Evolutionary conservation across 192 early-diverging fungal species (phyloP).

Genomic region (Mortierella claussenii): DNA sequence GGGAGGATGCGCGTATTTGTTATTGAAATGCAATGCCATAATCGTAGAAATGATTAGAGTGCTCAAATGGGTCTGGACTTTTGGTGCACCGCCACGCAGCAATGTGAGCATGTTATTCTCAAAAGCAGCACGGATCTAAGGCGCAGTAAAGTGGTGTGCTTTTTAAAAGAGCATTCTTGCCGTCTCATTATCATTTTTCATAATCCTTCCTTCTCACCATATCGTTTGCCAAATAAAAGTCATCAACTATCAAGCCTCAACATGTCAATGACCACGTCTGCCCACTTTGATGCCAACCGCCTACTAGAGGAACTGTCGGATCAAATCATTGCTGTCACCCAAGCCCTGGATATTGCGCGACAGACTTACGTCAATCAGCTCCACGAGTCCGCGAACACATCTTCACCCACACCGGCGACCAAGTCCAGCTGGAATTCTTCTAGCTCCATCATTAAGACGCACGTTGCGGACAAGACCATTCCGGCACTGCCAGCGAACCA

Average conservation of each 20-base stretch:
- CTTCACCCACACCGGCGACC: not conserved
- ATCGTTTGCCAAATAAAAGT: too few species aligned
- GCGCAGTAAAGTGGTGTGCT: too few species aligned
- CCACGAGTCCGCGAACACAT: not conserved
- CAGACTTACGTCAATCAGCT: not conserved
- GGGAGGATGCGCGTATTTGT: too few species aligned
- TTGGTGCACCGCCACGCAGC: too few species aligned
- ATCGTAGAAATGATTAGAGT: too few species aligned
- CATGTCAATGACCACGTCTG: constrained; percentile 2
- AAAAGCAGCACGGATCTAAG: too few species aligned
- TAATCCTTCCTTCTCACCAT: not conserved
- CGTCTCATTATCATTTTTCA: not conserved
- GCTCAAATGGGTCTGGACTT: too few species aligned
- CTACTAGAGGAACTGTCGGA: constrained; percentile 1
- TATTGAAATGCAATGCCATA: too few species aligned
- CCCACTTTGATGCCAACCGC: not conserved
- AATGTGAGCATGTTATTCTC: too few species aligned
- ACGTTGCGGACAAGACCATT: too few species aligned
- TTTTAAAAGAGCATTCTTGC: too few species aligned
- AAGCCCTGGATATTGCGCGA: not conserved
- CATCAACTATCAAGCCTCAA: too few species aligned
- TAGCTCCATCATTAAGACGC: not conserved
- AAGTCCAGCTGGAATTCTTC: not conserved
- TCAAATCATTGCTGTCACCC: constrained; percentile 3
- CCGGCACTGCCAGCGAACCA: not conserved